Evolutionary conservation across 148 eudicot species (phyloP).

Genomic region (Suaeda aralocaspica): DNA sequence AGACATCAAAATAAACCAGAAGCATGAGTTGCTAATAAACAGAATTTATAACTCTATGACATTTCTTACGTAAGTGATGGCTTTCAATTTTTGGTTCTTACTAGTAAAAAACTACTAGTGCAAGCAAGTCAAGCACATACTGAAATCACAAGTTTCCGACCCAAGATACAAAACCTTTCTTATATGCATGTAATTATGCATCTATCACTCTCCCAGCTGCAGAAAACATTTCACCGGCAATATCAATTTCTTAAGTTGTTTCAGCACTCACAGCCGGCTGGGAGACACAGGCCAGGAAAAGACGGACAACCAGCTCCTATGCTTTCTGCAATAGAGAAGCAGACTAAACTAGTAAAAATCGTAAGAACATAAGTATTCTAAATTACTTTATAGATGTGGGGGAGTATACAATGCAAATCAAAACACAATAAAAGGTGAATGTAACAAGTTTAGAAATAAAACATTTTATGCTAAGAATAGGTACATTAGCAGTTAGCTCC

Average conservation of each 20-base stretch:
- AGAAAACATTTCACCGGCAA: conserved; percentile 79
- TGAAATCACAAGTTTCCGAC: neutral
- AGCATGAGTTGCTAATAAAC: neutral
- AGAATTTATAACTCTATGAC: neutral
- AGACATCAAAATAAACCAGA: too few species aligned
- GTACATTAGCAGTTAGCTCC: conserved; percentile 32
- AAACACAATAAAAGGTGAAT: neutral
- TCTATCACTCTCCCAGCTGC: conserved; percentile 82
- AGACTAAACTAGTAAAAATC: neutral
- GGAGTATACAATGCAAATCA: neutral
- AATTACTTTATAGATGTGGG: too few species aligned
- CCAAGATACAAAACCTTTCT: neutral
- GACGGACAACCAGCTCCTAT: conserved; percentile 96
- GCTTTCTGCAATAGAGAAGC: conserved; percentile 48
- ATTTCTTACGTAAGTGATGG: neutral
- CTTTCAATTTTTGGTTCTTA: neutral
- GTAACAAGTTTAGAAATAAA: neutral
- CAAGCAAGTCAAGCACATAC: neutral
- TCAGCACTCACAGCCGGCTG: conserved; percentile 98
- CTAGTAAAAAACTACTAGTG: conserved; percentile 1
- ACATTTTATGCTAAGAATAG: neutral
- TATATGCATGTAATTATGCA: neutral
- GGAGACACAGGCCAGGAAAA: conserved; percentile 96
- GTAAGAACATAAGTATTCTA: conserved; percentile 1
- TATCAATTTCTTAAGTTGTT: conserved; percentile 84